Evolutionary conservation across 768 basidiomycete genomes (phyloP), one percentile per base, ranked within the genome.

Genomic region (Tephrocybe sp.): DNA sequence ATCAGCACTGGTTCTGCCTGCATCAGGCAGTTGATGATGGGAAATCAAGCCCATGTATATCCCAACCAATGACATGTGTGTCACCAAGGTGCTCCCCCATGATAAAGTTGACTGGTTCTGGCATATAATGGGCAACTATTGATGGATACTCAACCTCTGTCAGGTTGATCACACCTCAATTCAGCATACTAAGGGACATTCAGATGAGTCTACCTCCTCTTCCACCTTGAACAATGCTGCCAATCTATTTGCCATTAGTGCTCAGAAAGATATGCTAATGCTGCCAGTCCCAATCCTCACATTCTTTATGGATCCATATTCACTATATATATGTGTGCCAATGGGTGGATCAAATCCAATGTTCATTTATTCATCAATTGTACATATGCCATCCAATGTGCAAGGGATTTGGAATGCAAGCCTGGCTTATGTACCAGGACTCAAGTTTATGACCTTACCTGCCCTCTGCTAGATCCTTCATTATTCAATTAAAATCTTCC

Each of bases 261-360:
- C 50, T 3, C 60, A 61, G 17, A 9, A 26, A 34, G 9, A 23
- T 36, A 30, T 3, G 24, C 7, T 34, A 2, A 30, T 6, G 9
- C 48, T 49, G 0, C 33, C 24, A 18, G 46, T 54, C 15, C 59
- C 59, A 23, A 6, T 50, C 3, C 54, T 57, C 7, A 61, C 57
- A 3, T 58, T 61, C 47, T 25, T 34, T 28, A 61, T 61, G 60
- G 50, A 61, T 42, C 11, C 30, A 2, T 61, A 44, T 50, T 56
- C 57, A 0, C 52, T 58, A 21, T 53, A 51, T 30, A 41, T 46
- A 0, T 12, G n/a, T n/a, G 14, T 1, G n/a, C 32, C 3, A 53
- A 57, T 34, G 51, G 60, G 38, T 62, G 58, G 56, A 62, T 62
- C 11, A 56, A 59, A 45, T 57, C 53, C 1, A 59, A 57, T 28